Evolutionary conservation across 2,329 filamentous ascomycete genomes (phyloP).

Genomic region (Alternaria atra): DNA sequence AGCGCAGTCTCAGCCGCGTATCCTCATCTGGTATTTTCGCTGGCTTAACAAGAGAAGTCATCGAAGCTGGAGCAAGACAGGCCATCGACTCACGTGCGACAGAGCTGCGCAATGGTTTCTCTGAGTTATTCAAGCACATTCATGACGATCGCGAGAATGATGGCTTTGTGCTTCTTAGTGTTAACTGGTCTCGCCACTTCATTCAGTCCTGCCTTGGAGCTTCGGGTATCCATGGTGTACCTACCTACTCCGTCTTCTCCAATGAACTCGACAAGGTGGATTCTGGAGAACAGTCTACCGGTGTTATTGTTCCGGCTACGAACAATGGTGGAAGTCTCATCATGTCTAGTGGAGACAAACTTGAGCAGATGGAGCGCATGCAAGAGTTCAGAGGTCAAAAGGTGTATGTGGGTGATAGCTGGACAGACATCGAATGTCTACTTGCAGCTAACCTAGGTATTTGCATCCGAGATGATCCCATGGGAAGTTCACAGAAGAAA

Average conservation of each 20-base stretch:
- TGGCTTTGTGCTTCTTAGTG: conserved; percentile 52
- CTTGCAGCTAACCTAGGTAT: conserved; percentile 57
- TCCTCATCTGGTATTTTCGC: conserved; percentile 52
- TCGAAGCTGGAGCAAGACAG: conserved; percentile 36
- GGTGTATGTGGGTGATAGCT: conserved; percentile 59
- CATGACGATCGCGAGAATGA: conserved; percentile 11
- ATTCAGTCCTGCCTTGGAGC: conserved; percentile 46
- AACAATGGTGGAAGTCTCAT: conserved; percentile 28
- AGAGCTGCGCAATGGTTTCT: conserved; percentile 50
- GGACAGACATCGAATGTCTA: conserved; percentile 58
- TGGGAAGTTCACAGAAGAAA: conserved; percentile 45
- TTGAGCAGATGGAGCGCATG: conserved; percentile 34
- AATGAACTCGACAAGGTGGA: conserved; percentile 37
- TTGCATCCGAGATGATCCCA: conserved; percentile 54
- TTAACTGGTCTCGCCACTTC: conserved; percentile 59
- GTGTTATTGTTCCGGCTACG: conserved; percentile 21
- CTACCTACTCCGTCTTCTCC: conserved; percentile 19
- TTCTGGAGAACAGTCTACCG: conserved; percentile 21
- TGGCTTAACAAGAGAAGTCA: conserved; percentile 43
- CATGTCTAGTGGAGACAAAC: conserved; percentile 54
- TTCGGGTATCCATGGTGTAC: neutral
- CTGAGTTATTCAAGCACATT: conserved; percentile 40
- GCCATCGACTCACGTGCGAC: conserved; percentile 45
- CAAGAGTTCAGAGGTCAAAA: conserved; percentile 21
- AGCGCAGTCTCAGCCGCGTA: conserved; percentile 53